Percentiles rank a stretch among this genome's conserved stretches.
Evolutionary conservation across 176 grass and related monocot genomes (phyloP).

Genomic region (Oryza glumipatula): DNA sequence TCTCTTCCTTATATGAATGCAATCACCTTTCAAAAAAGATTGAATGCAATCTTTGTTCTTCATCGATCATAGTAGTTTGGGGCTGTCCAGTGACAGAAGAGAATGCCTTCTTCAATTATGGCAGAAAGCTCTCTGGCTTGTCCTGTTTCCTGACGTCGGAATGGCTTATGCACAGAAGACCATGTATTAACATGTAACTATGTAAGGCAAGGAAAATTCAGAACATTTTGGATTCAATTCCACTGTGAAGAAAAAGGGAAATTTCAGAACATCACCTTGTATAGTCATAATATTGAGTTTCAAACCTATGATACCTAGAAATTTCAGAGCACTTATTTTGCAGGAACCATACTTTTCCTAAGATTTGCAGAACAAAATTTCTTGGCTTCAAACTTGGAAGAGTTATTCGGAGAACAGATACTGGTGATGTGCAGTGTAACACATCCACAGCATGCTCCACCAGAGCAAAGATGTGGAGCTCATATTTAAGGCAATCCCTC

Average conservation of each 20-base stretch:
- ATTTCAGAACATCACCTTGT: not conserved
- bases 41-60: not conserved
- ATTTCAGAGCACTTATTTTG: not conserved
- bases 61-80: not conserved
- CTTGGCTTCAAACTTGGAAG: not conserved
- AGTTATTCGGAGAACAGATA: not conserved
- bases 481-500: not conserved
- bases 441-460: not conserved
- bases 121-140: conserved; percentile 26
- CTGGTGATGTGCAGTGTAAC: not conserved
- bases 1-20: not conserved
- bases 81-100: not conserved
- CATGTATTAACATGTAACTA: not conserved
- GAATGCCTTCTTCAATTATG: not conserved
- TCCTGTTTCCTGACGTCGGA: not conserved
- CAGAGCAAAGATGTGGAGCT: not conserved
- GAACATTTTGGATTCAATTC: not conserved
- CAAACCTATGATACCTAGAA: not conserved
- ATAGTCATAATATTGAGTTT: not conserved
- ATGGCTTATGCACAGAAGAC: conserved; percentile 25
- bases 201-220: not conserved
- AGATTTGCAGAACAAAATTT: not conserved
- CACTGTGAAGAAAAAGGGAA: not conserved
- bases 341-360: not conserved
- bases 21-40: not conserved